Conservation (phyloP, 2,329 filamentous ascomycete species). For the Botryosphaeria dothidea region DNA sequence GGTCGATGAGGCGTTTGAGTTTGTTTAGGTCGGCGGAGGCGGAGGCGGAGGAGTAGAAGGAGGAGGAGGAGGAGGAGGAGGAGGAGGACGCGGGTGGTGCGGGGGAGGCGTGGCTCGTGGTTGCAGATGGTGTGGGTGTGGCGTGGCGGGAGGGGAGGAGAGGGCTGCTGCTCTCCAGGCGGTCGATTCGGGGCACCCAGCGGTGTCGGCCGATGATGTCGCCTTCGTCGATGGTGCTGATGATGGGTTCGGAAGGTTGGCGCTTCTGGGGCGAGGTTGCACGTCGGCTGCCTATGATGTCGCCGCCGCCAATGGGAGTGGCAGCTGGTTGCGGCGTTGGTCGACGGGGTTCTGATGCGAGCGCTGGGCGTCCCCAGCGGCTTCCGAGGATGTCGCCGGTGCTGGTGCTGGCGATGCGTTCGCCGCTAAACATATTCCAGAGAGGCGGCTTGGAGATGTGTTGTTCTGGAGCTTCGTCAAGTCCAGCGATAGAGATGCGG, state of each 20-base stretch:
- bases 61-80: background rate
- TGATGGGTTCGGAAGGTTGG: background rate
- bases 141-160: background rate
- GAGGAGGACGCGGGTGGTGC: background rate
- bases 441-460: background rate
- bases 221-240: slow-evolving; percentile 4
- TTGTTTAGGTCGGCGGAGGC: slow-evolving; percentile 4
- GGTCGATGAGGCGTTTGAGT: slow-evolving; percentile 17
- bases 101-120: background rate
- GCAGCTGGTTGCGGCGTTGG: background rate
- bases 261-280: background rate
- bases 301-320: background rate
- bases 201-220: slow-evolving; percentile 11
- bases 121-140: background rate
- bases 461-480: background rate
- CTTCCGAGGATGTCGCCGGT: slow-evolving; percentile 5
- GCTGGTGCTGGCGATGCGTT: slow-evolving; percentile 11
- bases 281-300: background rate
- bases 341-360: background rate
- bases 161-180: background rate
- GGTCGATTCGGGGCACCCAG: slow-evolving; percentile 5
- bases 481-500: background rate
- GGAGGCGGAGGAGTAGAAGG: background rate
- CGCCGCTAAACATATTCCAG: background rate
- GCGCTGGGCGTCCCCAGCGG: background rate